A percentile compares a stretch with the other conserved stretches of the same genome.
These are phyloP conservation scores for Leptographium flavum DNA, from an alignment of 2,329 filamentous ascomycete genomes.

Conservation along the genomic window DNA sequence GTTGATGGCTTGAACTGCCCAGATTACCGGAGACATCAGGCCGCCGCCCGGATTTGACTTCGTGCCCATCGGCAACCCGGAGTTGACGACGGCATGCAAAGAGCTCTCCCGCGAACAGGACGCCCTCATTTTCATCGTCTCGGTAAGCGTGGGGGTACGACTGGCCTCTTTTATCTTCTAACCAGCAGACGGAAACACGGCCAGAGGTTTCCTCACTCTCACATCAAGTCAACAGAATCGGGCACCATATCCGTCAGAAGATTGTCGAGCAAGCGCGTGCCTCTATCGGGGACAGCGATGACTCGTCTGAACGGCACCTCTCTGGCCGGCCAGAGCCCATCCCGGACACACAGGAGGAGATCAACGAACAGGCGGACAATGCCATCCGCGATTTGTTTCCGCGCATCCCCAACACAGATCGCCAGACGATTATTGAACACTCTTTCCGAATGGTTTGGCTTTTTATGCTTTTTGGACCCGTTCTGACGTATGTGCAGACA, in stretches of 20 bases:
- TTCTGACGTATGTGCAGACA: neutral
- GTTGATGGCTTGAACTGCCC: neutral
- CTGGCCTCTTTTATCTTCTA: neutral
- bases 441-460: slow-evolving; percentile 49
- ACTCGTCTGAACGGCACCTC: slow-evolving; percentile 9
- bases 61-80: slow-evolving; percentile 47
- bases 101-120: slow-evolving; percentile 47
- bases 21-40: slow-evolving; percentile 36
- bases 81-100: slow-evolving; percentile 46
- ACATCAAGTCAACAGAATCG: slow-evolving; percentile 42
- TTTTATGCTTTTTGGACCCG: neutral
- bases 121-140: slow-evolving; percentile 53
- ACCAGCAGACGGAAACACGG: neutral
- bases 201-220: slow-evolving; percentile 17
- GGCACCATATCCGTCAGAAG: slow-evolving; percentile 43
- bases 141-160: slow-evolving; percentile 27
- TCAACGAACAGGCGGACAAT: slow-evolving; percentile 47
- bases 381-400: slow-evolving; percentile 51
- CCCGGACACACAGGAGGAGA: slow-evolving; percentile 42
- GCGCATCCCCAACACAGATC: slow-evolving; percentile 49
- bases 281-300: slow-evolving; percentile 14
- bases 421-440: slow-evolving; percentile 46
- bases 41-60: slow-evolving; percentile 50
- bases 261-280: slow-evolving; percentile 43
- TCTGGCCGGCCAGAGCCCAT: slow-evolving; percentile 38